Conservation (phyloP, 176 grass and related monocot genomes). For the Tillandsia leiboldiana region DNA sequence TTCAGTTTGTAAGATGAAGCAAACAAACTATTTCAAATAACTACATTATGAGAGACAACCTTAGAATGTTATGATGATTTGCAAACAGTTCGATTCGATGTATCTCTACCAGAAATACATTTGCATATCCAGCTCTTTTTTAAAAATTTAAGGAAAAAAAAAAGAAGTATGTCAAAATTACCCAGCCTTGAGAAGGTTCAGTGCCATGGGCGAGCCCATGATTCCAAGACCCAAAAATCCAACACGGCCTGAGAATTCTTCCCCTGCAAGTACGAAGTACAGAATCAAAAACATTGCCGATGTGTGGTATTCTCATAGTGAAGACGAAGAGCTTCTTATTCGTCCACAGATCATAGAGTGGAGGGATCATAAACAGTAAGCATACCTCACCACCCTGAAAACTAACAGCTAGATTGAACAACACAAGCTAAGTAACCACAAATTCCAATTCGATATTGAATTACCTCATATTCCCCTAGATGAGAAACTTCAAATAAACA, state of each 20-base stretch:
- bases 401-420: too few species aligned
- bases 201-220: constrained; percentile 64
- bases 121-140: not conserved
- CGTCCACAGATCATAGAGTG: too few species aligned
- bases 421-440: too few species aligned
- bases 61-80: too few species aligned
- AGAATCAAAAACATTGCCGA: not conserved
- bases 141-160: not conserved
- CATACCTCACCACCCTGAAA: too few species aligned
- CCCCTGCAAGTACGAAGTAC: constrained; percentile 15
- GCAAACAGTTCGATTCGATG: too few species aligned
- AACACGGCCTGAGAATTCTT: constrained; percentile 53
- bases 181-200: constrained; percentile 73
- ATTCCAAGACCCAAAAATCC: constrained; percentile 78
- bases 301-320: not conserved
- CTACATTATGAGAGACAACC: not conserved
- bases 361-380: too few species aligned
- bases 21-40: not conserved
- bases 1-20: not conserved
- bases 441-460: too few species aligned
- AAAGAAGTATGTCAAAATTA: constrained; percentile 4
- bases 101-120: not conserved
- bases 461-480: too few species aligned
- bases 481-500: too few species aligned
- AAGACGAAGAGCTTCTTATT: not conserved